Conservation (phyloP, 2,329 filamentous ascomycete genomes). For the Colletotrichum plurivorum region DNA sequence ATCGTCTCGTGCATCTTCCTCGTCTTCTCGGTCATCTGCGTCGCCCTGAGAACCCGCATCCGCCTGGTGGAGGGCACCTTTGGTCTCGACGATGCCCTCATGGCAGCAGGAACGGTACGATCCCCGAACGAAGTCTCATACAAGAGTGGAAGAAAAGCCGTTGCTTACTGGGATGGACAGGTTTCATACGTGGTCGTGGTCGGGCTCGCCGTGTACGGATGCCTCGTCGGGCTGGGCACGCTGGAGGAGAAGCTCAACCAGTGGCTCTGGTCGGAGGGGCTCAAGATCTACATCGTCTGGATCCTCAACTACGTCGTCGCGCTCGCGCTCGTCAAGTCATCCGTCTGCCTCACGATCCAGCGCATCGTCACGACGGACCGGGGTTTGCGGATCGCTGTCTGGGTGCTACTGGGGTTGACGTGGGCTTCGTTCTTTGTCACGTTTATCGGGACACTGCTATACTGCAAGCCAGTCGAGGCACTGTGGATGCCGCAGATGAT, state of each 20-base stretch:
- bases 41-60: conserved; percentile 27
- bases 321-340: conserved; percentile 49
- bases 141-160: neutral
- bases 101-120: conserved; percentile 39
- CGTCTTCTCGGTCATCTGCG: conserved; percentile 33
- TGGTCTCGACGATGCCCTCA: conserved; percentile 41
- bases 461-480: conserved; percentile 49
- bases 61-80: conserved; percentile 33
- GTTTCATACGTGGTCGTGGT: conserved; percentile 40
- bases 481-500: conserved; percentile 49
- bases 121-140: neutral
- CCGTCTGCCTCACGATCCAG: conserved; percentile 53
- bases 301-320: conserved; percentile 46
- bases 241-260: conserved; percentile 43
- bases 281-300: conserved; percentile 45
- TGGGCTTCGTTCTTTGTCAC: conserved; percentile 48
- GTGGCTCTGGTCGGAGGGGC: conserved; percentile 44
- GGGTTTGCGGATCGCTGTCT: conserved; percentile 43
- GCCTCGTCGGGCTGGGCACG: conserved; percentile 43
- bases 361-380: conserved; percentile 47
- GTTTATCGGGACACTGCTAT: conserved; percentile 49
- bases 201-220: conserved; percentile 39
- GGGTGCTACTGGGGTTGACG: conserved; percentile 40
- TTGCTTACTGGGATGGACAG: conserved; percentile 14
- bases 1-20: conserved; percentile 34